Conservation (phyloP, 305 asterid species). For the Fraxinus paxiana region DNA sequence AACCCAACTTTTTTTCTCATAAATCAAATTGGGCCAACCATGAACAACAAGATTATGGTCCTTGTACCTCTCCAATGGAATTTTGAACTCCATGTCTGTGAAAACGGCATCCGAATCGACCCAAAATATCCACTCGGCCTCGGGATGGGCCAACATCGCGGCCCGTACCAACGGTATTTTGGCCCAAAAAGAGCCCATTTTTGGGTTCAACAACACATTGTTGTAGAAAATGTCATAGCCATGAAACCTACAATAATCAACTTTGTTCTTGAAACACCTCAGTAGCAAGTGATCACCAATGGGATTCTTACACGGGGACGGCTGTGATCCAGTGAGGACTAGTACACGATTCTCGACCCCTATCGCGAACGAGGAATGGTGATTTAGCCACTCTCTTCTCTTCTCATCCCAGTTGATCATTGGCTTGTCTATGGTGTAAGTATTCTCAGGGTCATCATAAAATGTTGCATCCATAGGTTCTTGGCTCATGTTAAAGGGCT, state of each 20-base stretch:
- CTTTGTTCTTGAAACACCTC: constrained; percentile 70
- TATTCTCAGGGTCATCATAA: constrained; percentile 51
- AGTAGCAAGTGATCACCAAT: constrained; percentile 58
- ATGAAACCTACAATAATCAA: constrained; percentile 67
- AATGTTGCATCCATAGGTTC: constrained; percentile 43
- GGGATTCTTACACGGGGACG: constrained; percentile 52
- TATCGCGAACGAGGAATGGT: neutral
- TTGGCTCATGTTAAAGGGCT: constrained; percentile 19
- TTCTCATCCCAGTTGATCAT: constrained; percentile 57
- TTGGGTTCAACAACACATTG: constrained; percentile 47
- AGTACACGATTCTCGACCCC: constrained; percentile 12
- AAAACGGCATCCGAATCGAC: constrained; percentile 71
- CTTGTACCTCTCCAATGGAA: constrained; percentile 58
- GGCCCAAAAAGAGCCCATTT: constrained; percentile 62
- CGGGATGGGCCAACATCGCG: constrained; percentile 76
- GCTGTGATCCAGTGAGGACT: constrained; percentile 15
- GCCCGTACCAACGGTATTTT: constrained; percentile 58
- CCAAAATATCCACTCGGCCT: constrained; percentile 70
- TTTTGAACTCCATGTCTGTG: constrained; percentile 63
- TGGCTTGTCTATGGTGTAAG: constrained; percentile 49
- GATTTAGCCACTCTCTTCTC: constrained; percentile 25
- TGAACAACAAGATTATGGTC: constrained; percentile 52
- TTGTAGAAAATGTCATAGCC: constrained; percentile 59
- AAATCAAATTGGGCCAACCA: constrained; percentile 41
- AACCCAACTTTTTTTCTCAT: constrained; percentile 64